Percentiles rank a stretch among this genome's conserved stretches.
These are phyloP conservation scores for Chlorella sp. DNA, from an alignment of 139 green algal species.

Conservation along the genomic window DNA sequence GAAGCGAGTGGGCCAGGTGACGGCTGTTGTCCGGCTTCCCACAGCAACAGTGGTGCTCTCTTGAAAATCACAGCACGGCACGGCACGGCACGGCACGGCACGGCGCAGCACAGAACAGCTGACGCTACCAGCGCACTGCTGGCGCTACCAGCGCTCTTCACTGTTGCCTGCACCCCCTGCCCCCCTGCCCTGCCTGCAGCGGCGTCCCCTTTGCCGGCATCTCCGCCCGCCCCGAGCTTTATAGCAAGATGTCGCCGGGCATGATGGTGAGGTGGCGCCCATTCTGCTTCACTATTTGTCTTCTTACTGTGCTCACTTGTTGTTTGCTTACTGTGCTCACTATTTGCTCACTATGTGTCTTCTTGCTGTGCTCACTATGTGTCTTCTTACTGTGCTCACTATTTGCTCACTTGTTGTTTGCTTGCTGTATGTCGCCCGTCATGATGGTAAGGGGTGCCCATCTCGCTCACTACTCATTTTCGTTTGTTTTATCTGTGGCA, in stretches of 20 bases:
- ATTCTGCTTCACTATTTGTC: background rate
- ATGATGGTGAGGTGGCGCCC: conserved; percentile 54
- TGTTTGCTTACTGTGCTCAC: background rate
- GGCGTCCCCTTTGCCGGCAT: conserved; percentile 87
- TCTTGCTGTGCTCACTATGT: background rate
- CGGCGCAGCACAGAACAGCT: no score
- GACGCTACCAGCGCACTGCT: background rate
- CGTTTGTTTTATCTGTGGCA: no score
- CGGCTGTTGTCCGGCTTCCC: no score
- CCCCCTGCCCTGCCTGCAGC: conserved; percentile 2
- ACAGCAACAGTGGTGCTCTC: no score
- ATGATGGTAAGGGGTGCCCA: background rate
- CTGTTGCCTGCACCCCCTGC: no score
- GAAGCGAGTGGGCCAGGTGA: no score
- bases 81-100: no score
- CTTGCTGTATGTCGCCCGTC: no score
- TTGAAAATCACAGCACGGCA: no score
- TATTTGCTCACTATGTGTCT: background rate
- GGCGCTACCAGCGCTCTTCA: no score
- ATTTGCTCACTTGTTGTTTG: background rate
- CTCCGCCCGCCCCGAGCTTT: conserved; percentile 54
- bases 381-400: background rate
- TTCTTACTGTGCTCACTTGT: background rate
- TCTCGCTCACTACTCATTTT: no score
- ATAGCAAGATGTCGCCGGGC: conserved; percentile 62